Evolutionary conservation across 108 stramenopile species (phyloP), one percentile per base, ranked within the genome.

Genomic region (Fistulifera pelliculosa): DNA sequence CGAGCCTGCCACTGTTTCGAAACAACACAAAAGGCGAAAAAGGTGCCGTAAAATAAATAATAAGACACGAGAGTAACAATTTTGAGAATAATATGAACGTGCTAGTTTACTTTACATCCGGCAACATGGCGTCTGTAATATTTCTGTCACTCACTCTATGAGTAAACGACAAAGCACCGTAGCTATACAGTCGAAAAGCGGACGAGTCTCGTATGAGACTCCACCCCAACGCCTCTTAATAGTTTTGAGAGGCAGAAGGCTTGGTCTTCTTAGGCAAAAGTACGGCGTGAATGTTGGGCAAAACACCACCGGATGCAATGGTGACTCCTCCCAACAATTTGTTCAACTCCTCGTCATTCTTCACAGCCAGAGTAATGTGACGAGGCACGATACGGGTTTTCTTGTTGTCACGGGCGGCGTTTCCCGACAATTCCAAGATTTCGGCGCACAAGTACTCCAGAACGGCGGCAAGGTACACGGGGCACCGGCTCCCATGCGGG

Each of bases 231-330:
- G 3, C 8, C 31, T 4, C 11, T 11, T 45, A 45, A 11, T 45
- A 45, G 44, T 45, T 21, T 21, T 45, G 44, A 4, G 44, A 45
- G 7, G 16, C 19, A 4, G 19, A 19, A 4, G 16, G 16, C 19
- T 21, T 21, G 21, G 6, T 11, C 44, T 51, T 51, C 5, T 91
- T 94, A 40, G 93, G 93, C 38, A 94, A 71, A 47, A 94, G 80
- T 11, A 93, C 89, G 11, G 90, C 76, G 80, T 97, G 96, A 70
- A 97, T 97, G 62, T 96, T 95, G 42, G 96, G 96, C 13, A 97
- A 65, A 13, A 75, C 74, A 62, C 94, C 94, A 41, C 94, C 91
- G 22, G 80, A 53, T 11, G 94, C 89, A 66, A 95, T 95, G 60
- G 90, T 93, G 52, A 93, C 88, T 43, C 64, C 66, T 43, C 92